A percentile compares a stretch with the other conserved stretches of the same genome.
Conservation (phyloP, 2,329 filamentous ascomycete species). For the Stagonosporopsis vannaccii region DNA sequence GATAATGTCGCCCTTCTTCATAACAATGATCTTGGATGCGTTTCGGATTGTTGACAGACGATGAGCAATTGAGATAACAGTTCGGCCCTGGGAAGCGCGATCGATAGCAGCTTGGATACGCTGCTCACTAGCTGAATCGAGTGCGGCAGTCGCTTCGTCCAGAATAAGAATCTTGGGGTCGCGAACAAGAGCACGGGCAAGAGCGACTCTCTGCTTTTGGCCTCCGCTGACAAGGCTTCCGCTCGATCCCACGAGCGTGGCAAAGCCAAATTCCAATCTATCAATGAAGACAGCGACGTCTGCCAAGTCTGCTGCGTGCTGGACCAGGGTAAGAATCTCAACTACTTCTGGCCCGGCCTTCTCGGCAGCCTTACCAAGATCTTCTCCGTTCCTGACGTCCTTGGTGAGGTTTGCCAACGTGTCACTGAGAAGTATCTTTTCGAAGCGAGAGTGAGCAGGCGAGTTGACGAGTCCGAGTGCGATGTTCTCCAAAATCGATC, state of each 20-base stretch:
- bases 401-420: conserved; percentile 60
- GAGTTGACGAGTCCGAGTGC: conserved; percentile 59
- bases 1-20: conserved; percentile 48
- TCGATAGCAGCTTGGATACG: conserved; percentile 58
- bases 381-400: conserved; percentile 60
- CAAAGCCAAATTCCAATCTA: conserved; percentile 58
- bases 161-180: conserved; percentile 66
- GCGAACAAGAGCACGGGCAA: conserved; percentile 63
- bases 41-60: conserved; percentile 47
- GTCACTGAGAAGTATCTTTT: conserved; percentile 58
- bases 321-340: conserved; percentile 61
- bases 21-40: conserved; percentile 50
- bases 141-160: conserved; percentile 68
- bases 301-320: conserved; percentile 62
- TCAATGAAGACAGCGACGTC: conserved; percentile 66
- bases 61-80: conserved; percentile 50
- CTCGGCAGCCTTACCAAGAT: conserved; percentile 47
- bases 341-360: conserved; percentile 25
- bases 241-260: conserved; percentile 59
- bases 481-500: conserved; percentile 63
- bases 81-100: conserved; percentile 42
- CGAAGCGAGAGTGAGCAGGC: conserved; percentile 50
- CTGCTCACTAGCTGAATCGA: conserved; percentile 66
- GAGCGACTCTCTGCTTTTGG: conserved; percentile 66
- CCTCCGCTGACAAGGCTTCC: conserved; percentile 64